Base-by-base conservation (phyloP, 2,329 filamentous ascomycete genomes). In the Aspergillus nomiae region DNA sequence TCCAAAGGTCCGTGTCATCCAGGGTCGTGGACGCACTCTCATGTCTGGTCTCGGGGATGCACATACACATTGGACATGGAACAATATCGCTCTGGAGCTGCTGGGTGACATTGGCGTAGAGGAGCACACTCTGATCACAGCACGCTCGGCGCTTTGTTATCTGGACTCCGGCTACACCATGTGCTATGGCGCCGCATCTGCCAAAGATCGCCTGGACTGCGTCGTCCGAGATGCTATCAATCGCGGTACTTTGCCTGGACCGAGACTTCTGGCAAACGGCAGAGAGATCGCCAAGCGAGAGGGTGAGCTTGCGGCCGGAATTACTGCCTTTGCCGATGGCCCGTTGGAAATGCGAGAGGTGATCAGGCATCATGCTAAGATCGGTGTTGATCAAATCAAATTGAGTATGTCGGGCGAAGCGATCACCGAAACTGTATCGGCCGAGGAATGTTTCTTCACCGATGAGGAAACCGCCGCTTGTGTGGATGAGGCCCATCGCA, bases 31-130 rank as follows among this genome's bases (percentile, higher is more conserved):
- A 1, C 72, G 81, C 24, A 84, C 82, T 1, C 66, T 85, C 30
- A 84, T 84, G 78, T 78, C 77, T n/a, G 83, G 83, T 0, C 71
- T 84, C 0, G 80, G 81, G 1, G 83, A 85, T 63, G 78, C 81
- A 0, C 83, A 85, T 67, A 32, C 48, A 4, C 48, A 51, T 65
- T 75, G 84, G 8, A 80, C 78, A 3, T 85, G 82, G 82, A 84
- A 84, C 60, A 76, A 75, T 6, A 75, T 78, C 6, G 78, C 81
- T 58, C 73, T 84, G 0, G 75, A 75, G 24, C 67, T 71, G 1
- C 69, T 85, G 1, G 81, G 80, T 1, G 76, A 77, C 0, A 65
- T 85, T 2, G 75, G 73, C 0, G 72, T 84, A 0, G 82, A 85
- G 67, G 82, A 85, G 60, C 83, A 85, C 64, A 79, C 79, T 0